Evolutionary conservation across 768 basidiomycete species (phyloP).

Genomic region (Suillus paluster): DNA sequence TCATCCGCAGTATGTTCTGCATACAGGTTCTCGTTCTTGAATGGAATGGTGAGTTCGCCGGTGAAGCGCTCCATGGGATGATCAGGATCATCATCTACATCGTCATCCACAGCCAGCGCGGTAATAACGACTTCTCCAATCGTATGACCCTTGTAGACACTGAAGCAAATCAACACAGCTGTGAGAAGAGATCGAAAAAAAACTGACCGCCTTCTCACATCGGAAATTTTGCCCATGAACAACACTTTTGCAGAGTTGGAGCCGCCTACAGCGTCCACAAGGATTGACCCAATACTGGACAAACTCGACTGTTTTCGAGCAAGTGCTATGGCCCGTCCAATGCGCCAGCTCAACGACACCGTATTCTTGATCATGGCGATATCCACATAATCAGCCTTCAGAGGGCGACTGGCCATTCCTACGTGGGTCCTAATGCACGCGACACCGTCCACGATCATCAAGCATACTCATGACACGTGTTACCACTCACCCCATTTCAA

Average conservation of each 20-base stretch:
- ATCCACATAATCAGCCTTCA: constrained; percentile 39
- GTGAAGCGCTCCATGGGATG: constrained; percentile 24
- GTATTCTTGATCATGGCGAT: constrained; percentile 52
- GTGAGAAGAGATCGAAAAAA: not conserved
- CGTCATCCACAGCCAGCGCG: constrained; percentile 31
- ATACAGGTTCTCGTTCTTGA: constrained; percentile 66
- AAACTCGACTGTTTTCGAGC: constrained; percentile 52
- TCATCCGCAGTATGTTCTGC: constrained; percentile 45
- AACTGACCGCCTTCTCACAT: constrained; percentile 44
- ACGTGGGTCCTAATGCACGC: constrained; percentile 41
- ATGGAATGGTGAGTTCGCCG: constrained; percentile 52
- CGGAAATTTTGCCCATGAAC: constrained; percentile 64
- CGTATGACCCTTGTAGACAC: constrained; percentile 42
- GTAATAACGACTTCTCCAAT: constrained; percentile 42
- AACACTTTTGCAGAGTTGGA: constrained; percentile 42
- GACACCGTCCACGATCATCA: constrained; percentile 1
- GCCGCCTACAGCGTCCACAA: constrained; percentile 43
- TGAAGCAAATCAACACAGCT: not conserved
- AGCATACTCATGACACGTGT: not conserved
- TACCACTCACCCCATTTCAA: constrained; percentile 51
- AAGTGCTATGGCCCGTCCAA: constrained; percentile 61
- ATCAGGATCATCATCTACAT: constrained; percentile 28
- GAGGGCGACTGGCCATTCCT: constrained; percentile 47
- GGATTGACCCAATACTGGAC: constrained; percentile 37
- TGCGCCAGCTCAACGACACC: constrained; percentile 64